Evolutionary conservation across 2,329 filamentous ascomycete genomes (phyloP), one percentile per base, ranked within the genome.

Genomic region (Endothia cerciana): DNA sequence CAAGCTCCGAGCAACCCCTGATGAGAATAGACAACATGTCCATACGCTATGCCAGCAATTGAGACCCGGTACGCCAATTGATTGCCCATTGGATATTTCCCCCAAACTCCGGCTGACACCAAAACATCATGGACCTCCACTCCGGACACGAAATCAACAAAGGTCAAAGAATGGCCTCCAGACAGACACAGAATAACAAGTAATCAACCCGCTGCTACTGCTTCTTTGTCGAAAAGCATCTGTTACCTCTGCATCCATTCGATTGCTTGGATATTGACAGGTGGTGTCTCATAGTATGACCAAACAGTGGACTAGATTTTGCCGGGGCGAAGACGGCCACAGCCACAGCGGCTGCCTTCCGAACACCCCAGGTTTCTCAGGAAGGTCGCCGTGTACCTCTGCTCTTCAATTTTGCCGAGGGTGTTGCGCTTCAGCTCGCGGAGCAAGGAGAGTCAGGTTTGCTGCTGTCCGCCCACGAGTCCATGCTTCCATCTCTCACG

Each of bases 31-130:
- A 51, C 22, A 55, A 63, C 25, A 47, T 38, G 25, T 19, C 19
- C 61, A 25, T 57, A n/a, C 61, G 53, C 61, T 58, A 63, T 63
- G 61, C 61, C 30, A 43, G 41, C 19, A 45, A 57, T 51, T 47
- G 22, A 25, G 30, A 58, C 28, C 28, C 22, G 38, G 19, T 51
- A 30, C 47, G 47, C 47, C 53, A 17, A 38, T 5, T 13, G 11
- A 22, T 41, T 33, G 28, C 7, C 28, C 17, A 45, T 58, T 22
- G 25, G 17, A 45, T 49, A 25, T 40, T 30, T 7, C 33, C 45
- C 30, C 56, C 22, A 59, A n/a, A 60, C 62, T 55, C 56, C 56
- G 40, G 22, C 51, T 55, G 17, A 3, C 28, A 60, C 45, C n/a
- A 55, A 13, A n/a, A 51, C 47, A 30, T 51, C 13, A 38, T 55